A percentile compares a stretch with the other conserved stretches of the same genome.
These are phyloP conservation scores for Trichoderma simmonsii DNA, from an alignment of 2,329 filamentous ascomycete species.

Conservation along the genomic window DNA sequence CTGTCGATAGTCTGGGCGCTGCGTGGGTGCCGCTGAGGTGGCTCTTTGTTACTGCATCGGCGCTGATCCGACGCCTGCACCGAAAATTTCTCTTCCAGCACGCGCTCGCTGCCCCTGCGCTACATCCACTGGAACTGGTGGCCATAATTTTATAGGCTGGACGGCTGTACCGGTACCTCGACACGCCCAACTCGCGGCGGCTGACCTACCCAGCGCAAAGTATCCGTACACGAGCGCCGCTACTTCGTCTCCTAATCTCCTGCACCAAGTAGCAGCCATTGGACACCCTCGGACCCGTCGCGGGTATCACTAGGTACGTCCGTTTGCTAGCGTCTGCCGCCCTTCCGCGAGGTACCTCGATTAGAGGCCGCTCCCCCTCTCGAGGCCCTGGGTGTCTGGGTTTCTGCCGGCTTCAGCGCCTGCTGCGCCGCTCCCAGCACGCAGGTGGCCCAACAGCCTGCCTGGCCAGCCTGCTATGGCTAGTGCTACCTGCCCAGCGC, in stretches of 20 bases:
- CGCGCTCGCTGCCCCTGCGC: constrained; percentile 18
- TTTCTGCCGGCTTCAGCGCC: constrained; percentile 16
- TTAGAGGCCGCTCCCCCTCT: not conserved
- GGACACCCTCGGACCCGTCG: constrained; percentile 8
- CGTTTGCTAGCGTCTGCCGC: constrained; percentile 6
- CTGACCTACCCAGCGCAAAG: not conserved
- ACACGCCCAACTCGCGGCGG: not conserved
- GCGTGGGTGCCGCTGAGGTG: constrained; percentile 16
- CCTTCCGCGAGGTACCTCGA: not conserved
- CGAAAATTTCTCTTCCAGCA: constrained; percentile 34
- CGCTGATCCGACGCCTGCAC: constrained; percentile 23
- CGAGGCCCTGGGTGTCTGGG: not conserved
- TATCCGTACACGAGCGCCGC: constrained; percentile 7
- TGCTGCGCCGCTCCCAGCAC: constrained; percentile 13
- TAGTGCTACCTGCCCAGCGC: constrained; percentile 9
- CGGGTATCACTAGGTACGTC: constrained; percentile 17
- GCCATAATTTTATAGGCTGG: not conserved
- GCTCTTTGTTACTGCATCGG: constrained; percentile 14
- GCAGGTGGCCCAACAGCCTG: constrained; percentile 19
- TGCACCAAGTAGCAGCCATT: constrained; percentile 7
- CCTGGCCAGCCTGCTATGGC: not conserved
- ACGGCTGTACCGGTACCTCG: constrained; percentile 7
- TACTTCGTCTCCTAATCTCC: constrained; percentile 5
- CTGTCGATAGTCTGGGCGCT: constrained; percentile 10
- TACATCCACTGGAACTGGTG: constrained; percentile 12